These are phyloP conservation scores for Vaccinium darrowii DNA, from an alignment of 148 eudicot species.

Conservation along the genomic window DNA sequence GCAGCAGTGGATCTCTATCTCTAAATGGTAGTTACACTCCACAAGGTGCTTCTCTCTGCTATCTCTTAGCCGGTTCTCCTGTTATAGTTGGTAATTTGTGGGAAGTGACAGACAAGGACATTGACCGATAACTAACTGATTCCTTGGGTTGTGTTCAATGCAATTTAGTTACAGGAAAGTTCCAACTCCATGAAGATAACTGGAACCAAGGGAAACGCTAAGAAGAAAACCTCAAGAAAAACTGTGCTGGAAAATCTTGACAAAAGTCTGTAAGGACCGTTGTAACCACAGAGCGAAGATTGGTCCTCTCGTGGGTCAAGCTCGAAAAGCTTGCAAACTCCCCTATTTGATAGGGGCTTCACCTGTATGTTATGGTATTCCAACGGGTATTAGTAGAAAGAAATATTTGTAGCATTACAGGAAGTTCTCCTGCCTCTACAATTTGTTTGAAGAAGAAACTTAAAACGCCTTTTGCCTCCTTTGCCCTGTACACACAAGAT, in stretches of 20 bases:
- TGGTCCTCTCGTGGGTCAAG: slow-evolving; percentile 73
- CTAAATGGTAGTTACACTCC: slow-evolving; percentile 67
- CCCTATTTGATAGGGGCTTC: slow-evolving; percentile 78
- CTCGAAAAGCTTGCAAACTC: slow-evolving; percentile 72
- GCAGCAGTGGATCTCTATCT: slow-evolving; percentile 77
- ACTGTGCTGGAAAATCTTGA: slow-evolving; percentile 23
- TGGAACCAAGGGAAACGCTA: slow-evolving; percentile 36
- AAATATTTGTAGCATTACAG: slow-evolving; percentile 28
- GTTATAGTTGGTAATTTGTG: slow-evolving; percentile 87
- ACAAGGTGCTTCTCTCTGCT: slow-evolving; percentile 69
- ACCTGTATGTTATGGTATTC: slow-evolving; percentile 94
- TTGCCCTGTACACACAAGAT: neutral
- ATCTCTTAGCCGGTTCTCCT: slow-evolving; percentile 82
- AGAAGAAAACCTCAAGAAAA: slow-evolving; percentile 43
- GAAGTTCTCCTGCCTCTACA: neutral
- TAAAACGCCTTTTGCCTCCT: neutral
- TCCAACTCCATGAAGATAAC: slow-evolving; percentile 41
- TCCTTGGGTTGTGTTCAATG: slow-evolving; percentile 52
- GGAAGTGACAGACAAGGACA: slow-evolving; percentile 93
- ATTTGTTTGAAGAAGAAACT: neutral
- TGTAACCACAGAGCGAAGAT: slow-evolving; percentile 66
- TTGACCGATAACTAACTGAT: slow-evolving; percentile 67
- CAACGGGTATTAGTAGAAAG: slow-evolving; percentile 70
- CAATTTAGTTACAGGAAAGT: slow-evolving; percentile 45
- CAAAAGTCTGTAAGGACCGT: slow-evolving; percentile 17